Evolutionary conservation across 805 yeast species (phyloP), one percentile per base, ranked within the genome.

Genomic region (Candida krabiensis): DNA sequence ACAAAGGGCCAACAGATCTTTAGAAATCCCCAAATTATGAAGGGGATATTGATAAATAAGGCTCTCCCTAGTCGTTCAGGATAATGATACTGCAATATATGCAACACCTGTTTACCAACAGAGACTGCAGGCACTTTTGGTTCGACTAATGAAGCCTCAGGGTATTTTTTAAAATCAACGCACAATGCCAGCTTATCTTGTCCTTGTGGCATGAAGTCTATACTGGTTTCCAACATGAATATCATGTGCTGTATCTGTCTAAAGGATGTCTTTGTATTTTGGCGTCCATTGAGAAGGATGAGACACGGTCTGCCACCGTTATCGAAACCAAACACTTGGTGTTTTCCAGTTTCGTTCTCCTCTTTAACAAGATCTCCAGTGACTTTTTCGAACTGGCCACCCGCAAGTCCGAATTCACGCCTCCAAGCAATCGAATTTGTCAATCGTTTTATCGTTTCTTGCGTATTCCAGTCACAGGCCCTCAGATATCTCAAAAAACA

Each of bases 31-130:
- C 95, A 86, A 6, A 91, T 97, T 36, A 89, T 67, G 76, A 91
- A 82, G n/a, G 98, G 98, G 50, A 93, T 88, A 63, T 93, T 91
- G 43, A 95, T 85, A 41, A 93, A 74, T 40, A 90, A 70, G 0
- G 97, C 97, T 56, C 85, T 79, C 18, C 99, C 99, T 43, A 93
- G 72, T 53, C 99, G 77, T 61, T 93, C 99, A 5, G 99, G 99
- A 60, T 93, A 93, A 64, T 93, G 99, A 26, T 95, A 89, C 66
- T 93, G 99, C 53, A 93, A 68, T 55, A 93, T 93, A 60, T 83
- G 83, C 49, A 93, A 70, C 19, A 91, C 96, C 61, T 88, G 95
- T 58, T 91, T 83, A 25, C 96, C 97, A 16, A 80, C 82, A 32
- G 83, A 75, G 28, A 91, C 75, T 2, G 96, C 83, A 5, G 98